Percentiles rank a stretch among this genome's conserved stretches.
phyloP scores from a whole-genome alignment of 805 yeast genomes.

The Kodamaea laetipori region DNA sequence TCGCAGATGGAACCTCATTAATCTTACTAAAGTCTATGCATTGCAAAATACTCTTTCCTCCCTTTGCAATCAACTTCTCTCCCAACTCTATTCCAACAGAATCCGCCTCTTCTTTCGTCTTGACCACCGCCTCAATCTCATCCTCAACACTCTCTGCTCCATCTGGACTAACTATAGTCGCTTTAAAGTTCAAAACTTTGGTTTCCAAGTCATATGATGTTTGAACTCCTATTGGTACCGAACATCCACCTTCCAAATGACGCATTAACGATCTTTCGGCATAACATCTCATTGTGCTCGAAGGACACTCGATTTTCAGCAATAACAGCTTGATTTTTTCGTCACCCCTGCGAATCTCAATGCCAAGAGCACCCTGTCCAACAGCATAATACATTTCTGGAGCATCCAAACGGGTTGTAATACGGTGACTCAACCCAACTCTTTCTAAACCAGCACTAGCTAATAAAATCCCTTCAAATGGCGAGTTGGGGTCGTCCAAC shows the following conservation, averaged over 20 bases:
- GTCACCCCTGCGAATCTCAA: constrained; percentile 82
- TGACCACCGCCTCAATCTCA: constrained; percentile 40
- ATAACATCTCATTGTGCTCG: constrained; percentile 71
- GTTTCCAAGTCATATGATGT: constrained; percentile 51
- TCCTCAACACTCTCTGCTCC: constrained; percentile 73
- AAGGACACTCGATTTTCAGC: constrained; percentile 61
- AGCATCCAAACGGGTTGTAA: constrained; percentile 67
- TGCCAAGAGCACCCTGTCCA: constrained; percentile 98
- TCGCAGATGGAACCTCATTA: constrained; percentile 29
- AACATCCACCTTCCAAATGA: constrained; percentile 94
- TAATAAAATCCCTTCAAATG: constrained; percentile 72
- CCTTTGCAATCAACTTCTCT: constrained; percentile 60
- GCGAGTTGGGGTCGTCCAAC: constrained; percentile 69
- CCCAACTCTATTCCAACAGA: constrained; percentile 73
- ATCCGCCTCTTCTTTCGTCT: constrained; percentile 60
- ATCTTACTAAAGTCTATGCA: constrained; percentile 73
- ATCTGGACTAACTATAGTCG: constrained; percentile 81
- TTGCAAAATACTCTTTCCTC: constrained; percentile 83
- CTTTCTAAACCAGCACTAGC: constrained; percentile 93
- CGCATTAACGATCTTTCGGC: constrained; percentile 90
- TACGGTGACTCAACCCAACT: constrained; percentile 69
- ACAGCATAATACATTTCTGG: constrained; percentile 93
- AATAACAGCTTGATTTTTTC: constrained; percentile 58
- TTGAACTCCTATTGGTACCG: constrained; percentile 93
- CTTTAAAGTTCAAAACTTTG: constrained; percentile 55